Conservation (phyloP, 1,284 basidiomycete genomes). For the Wallemia hederae region DNA sequence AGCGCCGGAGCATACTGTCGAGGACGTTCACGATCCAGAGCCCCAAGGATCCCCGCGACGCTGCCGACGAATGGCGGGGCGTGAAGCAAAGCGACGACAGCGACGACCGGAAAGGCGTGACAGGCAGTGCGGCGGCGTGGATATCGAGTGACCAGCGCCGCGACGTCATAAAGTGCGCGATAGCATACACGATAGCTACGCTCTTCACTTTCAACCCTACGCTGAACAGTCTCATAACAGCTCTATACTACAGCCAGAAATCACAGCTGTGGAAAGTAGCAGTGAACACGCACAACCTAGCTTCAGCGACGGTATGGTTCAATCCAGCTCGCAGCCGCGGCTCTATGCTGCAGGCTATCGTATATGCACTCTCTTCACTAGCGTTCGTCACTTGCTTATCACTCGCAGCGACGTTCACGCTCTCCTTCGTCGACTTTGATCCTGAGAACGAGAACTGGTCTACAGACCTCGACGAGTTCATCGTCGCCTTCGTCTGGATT, state of each 20-base stretch:
- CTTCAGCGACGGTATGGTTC: not conserved
- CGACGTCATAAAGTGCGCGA: slow-evolving; percentile 63
- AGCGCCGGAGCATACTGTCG: not conserved
- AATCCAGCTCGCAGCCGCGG: not conserved
- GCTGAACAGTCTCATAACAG: slow-evolving; percentile 15
- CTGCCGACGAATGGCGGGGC: not conserved
- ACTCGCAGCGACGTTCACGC: not conserved
- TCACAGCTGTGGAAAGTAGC: not conserved
- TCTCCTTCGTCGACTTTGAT: not conserved
- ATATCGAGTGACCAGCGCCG: slow-evolving; percentile 16
- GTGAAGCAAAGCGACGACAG: not conserved
- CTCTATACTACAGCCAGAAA: not conserved
- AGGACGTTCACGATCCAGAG: not conserved
- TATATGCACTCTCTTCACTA: not conserved
- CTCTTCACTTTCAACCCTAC: slow-evolving; percentile 65
- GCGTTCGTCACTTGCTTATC: not conserved
- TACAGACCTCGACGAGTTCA: not conserved
- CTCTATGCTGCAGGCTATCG: not conserved
- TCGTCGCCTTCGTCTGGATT: not conserved
- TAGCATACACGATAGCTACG: slow-evolving; percentile 68
- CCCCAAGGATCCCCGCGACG: not conserved
- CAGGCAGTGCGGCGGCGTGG: not conserved
- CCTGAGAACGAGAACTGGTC: not conserved
- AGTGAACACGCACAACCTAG: not conserved
- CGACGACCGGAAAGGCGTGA: not conserved